Evolutionary conservation across 176 grass and related monocot species (phyloP).

Genomic region (Raddia guianensis): DNA sequence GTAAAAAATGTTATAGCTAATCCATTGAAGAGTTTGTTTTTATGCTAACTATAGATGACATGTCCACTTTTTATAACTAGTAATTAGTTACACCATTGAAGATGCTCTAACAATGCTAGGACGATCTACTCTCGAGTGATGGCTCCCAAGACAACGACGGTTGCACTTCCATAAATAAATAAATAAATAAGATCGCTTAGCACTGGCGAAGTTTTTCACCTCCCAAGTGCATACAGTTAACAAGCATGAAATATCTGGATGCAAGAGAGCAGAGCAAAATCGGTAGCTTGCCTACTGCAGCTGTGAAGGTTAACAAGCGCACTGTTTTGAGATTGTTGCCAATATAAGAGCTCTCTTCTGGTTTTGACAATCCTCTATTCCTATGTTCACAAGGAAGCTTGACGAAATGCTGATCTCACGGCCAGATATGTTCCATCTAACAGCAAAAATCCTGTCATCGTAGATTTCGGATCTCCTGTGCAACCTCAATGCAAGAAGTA

Average conservation of each 20-base stretch:
- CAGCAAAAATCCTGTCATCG: background rate
- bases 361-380: background rate
- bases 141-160: too few species aligned
- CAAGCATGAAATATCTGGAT: background rate
- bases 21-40: too few species aligned
- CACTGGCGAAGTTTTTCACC: too few species aligned
- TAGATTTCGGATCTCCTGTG: slow-evolving; percentile 44
- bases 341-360: background rate
- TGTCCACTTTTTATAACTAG: too few species aligned
- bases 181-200: too few species aligned
- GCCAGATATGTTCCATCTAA: background rate
- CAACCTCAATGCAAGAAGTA: slow-evolving; percentile 52
- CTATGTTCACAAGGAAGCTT: background rate
- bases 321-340: background rate
- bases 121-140: too few species aligned
- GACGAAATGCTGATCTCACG: background rate
- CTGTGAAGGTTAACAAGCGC: background rate
- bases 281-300: background rate
- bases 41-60: too few species aligned
- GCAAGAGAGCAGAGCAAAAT: background rate
- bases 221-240: too few species aligned
- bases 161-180: too few species aligned
- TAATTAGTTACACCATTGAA: too few species aligned
- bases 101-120: too few species aligned
- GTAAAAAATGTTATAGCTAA: too few species aligned